A percentile compares a stretch with the other conserved stretches of the same genome.
These are phyloP conservation scores for Monilinia fructicola DNA, from an alignment of 2,329 filamentous ascomycete species.

Conservation along the genomic window DNA sequence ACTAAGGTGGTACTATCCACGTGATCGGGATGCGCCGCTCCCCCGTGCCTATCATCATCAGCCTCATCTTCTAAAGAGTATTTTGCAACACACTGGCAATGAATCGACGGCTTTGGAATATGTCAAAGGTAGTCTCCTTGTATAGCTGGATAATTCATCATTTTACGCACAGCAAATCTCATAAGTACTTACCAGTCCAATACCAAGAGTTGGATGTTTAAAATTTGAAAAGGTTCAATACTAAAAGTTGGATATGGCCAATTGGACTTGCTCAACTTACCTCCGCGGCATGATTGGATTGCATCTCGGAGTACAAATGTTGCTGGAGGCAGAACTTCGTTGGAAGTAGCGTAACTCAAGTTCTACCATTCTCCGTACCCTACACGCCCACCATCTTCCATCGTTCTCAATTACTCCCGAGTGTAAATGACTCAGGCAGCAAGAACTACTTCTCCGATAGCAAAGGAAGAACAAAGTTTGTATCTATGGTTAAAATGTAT, in stretches of 20 bases:
- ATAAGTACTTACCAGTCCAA: neutral
- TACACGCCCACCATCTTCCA: neutral
- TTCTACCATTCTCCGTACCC: neutral
- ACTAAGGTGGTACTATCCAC: neutral
- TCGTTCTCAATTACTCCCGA: neutral
- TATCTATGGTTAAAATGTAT: too few relatives aligned
- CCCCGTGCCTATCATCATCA: neutral
- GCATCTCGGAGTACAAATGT: neutral
- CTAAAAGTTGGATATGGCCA: neutral
- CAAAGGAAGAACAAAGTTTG: neutral
- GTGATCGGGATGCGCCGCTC: neutral
- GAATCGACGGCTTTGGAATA: neutral
- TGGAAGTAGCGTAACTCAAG: neutral
- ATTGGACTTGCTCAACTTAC: neutral
- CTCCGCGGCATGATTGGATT: neutral
- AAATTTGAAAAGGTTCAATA: neutral
- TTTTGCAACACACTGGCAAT: neutral
- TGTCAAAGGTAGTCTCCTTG: neutral
- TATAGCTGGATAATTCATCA: neutral
- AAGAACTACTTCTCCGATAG: neutral
- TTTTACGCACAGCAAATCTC: too few relatives aligned
- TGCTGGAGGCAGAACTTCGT: neutral
- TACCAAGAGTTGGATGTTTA: neutral
- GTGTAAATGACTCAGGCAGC: neutral
- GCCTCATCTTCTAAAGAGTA: neutral